These are phyloP conservation scores for Phyllosticta citrichinensis DNA, from an alignment of 2,329 filamentous ascomycete genomes.

Conservation along the genomic window DNA sequence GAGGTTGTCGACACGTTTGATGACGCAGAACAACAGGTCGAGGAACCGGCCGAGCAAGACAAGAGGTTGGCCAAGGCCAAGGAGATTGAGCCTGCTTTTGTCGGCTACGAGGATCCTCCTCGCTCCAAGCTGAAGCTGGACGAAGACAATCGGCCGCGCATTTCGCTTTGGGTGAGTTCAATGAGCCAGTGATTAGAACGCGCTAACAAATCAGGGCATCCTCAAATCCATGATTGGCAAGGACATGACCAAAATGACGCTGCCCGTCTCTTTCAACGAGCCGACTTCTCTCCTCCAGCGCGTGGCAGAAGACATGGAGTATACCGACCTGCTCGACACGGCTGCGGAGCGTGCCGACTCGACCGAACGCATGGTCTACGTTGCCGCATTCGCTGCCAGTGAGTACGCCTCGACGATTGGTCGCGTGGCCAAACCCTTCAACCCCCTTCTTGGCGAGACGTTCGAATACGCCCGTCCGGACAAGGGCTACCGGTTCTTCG, in stretches of 20 bases:
- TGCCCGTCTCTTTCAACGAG: constrained; percentile 97
- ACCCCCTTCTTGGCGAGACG: constrained; percentile 88
- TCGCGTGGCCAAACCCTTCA: constrained; percentile 96
- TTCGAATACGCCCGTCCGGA: constrained; percentile 94
- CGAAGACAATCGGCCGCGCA: constrained; percentile 82
- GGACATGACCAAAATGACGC: constrained; percentile 99
- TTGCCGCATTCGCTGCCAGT: constrained; percentile 89
- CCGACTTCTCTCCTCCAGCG: constrained; percentile 91
- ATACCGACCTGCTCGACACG: constrained; percentile 80
- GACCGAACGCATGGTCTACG: constrained; percentile 84
- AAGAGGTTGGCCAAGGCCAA: constrained; percentile 40
- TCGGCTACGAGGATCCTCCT: constrained; percentile 83
- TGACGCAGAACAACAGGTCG: constrained; percentile 27
- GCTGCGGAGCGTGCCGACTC: constrained; percentile 80
- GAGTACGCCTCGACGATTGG: constrained; percentile 96
- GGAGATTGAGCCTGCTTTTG: constrained; percentile 69
- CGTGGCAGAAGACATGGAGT: constrained; percentile 96
- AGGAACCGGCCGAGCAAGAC: constrained; percentile 28
- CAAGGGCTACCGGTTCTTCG: constrained; percentile 96
- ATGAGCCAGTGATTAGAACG: not conserved
- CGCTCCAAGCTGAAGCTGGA: constrained; percentile 76
- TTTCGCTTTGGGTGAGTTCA: constrained; percentile 79
- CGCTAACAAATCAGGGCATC: constrained; percentile 56
- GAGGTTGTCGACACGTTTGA: constrained; percentile 58
- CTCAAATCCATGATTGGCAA: constrained; percentile 99